A percentile compares a stretch with the other conserved stretches of the same genome.
Evolutionary conservation across 176 grass and related monocot genomes (phyloP).

Genomic region (Carex myosuroides): DNA sequence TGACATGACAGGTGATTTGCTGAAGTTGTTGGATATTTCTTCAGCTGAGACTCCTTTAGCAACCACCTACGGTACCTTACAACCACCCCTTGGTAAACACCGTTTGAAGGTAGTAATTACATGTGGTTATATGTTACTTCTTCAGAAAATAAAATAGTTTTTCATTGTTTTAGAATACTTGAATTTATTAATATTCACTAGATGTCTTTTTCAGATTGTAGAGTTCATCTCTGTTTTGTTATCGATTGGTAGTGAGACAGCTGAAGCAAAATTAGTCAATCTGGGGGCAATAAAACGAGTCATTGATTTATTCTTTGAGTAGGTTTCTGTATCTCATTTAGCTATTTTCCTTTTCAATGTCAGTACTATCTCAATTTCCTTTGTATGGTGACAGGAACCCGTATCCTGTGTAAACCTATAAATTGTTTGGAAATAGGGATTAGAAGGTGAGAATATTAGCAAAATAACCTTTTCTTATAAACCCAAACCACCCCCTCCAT

Average conservation of each 20-base stretch:
- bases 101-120: conserved; percentile 59
- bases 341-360: background rate
- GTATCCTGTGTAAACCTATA: background rate
- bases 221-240: conserved; percentile 96
- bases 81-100: conserved; percentile 79
- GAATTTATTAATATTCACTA: conserved; percentile 19
- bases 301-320: conserved; percentile 97
- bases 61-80: conserved; percentile 63
- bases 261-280: conserved; percentile 58
- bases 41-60: conserved; percentile 49
- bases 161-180: conserved; percentile 21
- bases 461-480: background rate
- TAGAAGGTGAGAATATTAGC: background rate
- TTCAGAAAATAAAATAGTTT: background rate
- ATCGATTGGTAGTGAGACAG: conserved; percentile 75
- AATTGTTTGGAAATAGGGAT: background rate
- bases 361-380: background rate
- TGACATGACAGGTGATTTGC: conserved; percentile 57
- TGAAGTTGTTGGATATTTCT: conserved; percentile 79
- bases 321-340: conserved; percentile 33
- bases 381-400: background rate
- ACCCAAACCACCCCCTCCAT: background rate
- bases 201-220: conserved; percentile 65
- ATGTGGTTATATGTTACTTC: background rate
- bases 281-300: conserved; percentile 66